Evolutionary conservation across 1,139 yeast genomes (phyloP), one percentile per base, ranked within the genome.

Genomic region (Debaryomycetaceae sp.): DNA sequence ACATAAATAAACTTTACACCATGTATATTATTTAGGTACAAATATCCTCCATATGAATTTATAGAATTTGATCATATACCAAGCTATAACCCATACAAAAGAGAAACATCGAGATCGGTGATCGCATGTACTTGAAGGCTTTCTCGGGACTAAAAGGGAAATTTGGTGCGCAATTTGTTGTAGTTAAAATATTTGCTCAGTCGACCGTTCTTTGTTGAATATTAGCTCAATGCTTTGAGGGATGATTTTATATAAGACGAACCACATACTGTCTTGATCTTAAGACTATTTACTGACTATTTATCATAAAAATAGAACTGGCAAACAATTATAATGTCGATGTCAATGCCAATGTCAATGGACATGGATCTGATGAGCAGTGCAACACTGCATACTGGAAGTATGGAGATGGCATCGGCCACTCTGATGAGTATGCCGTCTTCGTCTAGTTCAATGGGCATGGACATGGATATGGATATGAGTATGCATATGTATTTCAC

Each of bases 401-500:
- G 27, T 34, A 53, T 53, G 56, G 50, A 39, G 24, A 57, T 58
- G 61, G 52, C 54, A 3, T 42, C 51, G 17, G 40, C 46, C 38
- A 27, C 54, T 6, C 47, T 48, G 45, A 50, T 52, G 60, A 38
- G 48, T 13, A 50, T 42, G 50, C 24, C 48, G 9, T 44, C 45
- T 37, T 36, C 38, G 24, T 46, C 51, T 6, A 43, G 43, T 20
- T 39, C 40, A 22, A 31, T 44, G 37, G 48, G 44, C 9, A 53
- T 49, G 57, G 54, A 48, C 40, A 63, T 63, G 72, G 58, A 46
- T 37, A 49, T 44, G 9, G 52, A 54, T 59, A 44, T 42, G 23
- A 43, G 57, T 1, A 84, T 84, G 91, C 78, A 79, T 58, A 75
- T 73, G 69, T 79, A 68, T 55, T 66, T 86, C 55, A 79, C 85